phyloP scores from a whole-genome alignment of 495 filamentous ascomycete species.

The Aspergillus nanangensis region DNA sequence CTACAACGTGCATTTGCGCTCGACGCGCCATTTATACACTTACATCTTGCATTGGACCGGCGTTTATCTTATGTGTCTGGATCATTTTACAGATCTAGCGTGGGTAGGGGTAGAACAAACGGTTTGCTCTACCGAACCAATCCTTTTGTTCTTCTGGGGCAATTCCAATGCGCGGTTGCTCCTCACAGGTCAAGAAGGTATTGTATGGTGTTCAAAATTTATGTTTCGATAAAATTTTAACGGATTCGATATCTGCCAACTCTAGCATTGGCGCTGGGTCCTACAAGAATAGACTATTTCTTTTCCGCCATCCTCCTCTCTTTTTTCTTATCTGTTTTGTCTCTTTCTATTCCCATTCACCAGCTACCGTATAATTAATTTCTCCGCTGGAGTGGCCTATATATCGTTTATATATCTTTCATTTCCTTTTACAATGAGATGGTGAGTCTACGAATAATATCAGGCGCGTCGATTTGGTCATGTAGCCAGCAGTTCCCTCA shows the following conservation, averaged over 20 bases:
- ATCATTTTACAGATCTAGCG: neutral
- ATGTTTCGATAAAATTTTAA: slow-evolving; percentile 3
- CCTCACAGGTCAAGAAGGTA: slow-evolving; percentile 30
- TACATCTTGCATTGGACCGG: slow-evolving; percentile 34
- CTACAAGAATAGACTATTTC: slow-evolving; percentile 31
- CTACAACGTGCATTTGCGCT: slow-evolving; percentile 2
- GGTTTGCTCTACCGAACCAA: neutral
- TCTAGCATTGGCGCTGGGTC: slow-evolving; percentile 21
- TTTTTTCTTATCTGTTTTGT: neutral
- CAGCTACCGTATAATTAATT: neutral
- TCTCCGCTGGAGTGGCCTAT: neutral
- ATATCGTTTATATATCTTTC: slow-evolving; percentile 2
- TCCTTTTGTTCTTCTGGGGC: slow-evolving; percentile 5
- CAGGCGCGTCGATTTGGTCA: too few species aligned
- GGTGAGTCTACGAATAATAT: slow-evolving; percentile 1
- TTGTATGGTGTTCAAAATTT: slow-evolving; percentile 18
- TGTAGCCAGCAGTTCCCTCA: too few species aligned
- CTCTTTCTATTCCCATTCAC: neutral
- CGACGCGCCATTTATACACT: slow-evolving; percentile 19
- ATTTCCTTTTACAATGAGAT: slow-evolving; percentile 4
- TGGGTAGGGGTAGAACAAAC: neutral
- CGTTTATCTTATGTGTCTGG: slow-evolving; percentile 16
- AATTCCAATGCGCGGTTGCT: slow-evolving; percentile 11
- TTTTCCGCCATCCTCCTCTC: slow-evolving; percentile 1
- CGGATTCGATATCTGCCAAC: slow-evolving; percentile 4